These are phyloP conservation scores for Barnettozyma hawaiiensis DNA, from an alignment of 1,139 yeast genomes.

Conservation along the genomic window DNA sequence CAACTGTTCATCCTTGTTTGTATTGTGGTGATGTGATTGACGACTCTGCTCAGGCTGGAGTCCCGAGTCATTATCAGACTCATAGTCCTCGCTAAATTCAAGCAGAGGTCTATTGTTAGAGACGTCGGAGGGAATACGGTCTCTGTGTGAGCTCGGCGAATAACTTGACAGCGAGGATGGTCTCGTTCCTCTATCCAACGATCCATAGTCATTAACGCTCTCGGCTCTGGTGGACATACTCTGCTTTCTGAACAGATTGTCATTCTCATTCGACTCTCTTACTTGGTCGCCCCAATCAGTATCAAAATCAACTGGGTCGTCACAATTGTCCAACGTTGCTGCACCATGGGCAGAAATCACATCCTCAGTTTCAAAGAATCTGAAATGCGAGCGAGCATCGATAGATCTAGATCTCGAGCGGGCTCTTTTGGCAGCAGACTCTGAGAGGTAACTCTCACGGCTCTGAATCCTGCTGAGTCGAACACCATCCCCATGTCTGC, in stretches of 20 bases:
- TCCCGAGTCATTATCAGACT: slow-evolving; percentile 26
- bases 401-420: slow-evolving; percentile 28
- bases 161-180: slow-evolving; percentile 32
- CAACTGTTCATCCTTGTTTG: slow-evolving; percentile 21
- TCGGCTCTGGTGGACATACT: slow-evolving; percentile 26
- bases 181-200: slow-evolving; percentile 23
- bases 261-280: slow-evolving; percentile 19
- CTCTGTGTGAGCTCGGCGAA: slow-evolving; percentile 37
- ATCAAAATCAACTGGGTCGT: slow-evolving; percentile 47
- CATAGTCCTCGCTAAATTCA: slow-evolving; percentile 26
- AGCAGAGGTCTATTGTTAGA: slow-evolving; percentile 28
- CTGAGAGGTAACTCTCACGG: slow-evolving; percentile 17
- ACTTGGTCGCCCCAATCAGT: slow-evolving; percentile 55
- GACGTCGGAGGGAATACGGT: slow-evolving; percentile 36
- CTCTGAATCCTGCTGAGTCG: slow-evolving; percentile 19
- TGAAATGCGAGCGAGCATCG: slow-evolving; percentile 37
- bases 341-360: slow-evolving; percentile 86
- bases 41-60: slow-evolving; percentile 27
- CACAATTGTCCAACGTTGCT: slow-evolving; percentile 62
- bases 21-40: slow-evolving; percentile 6
- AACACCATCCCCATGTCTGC: slow-evolving; percentile 24
- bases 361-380: slow-evolving; percentile 77
- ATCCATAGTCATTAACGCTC: slow-evolving; percentile 26
- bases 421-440: slow-evolving; percentile 27
- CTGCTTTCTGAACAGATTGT: slow-evolving; percentile 36